Evolutionary conservation across 2,329 filamentous ascomycete genomes (phyloP), one percentile per base, ranked within the genome.

Genomic region (Aspergillus pseudotamarii): DNA sequence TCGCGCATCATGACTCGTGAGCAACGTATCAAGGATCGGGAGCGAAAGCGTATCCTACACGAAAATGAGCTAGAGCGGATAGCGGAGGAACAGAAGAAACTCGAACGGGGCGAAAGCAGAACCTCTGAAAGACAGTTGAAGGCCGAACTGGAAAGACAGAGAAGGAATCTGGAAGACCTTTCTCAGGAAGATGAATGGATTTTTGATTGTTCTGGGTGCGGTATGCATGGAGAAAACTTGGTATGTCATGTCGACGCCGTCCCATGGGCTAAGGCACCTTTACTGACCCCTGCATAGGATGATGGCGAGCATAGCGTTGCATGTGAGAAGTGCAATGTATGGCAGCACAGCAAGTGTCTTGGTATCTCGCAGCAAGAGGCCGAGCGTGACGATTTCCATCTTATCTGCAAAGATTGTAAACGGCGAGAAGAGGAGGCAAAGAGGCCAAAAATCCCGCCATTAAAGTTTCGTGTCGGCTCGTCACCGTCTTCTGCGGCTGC

Each of bases 331-430:
- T 99, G 95, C 82, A 96, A 90, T 74, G 90, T 96, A 55, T 99
- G 95, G 95, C 94, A 98, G 76, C 95, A 99, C 75, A 96, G 93
- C 82, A 92, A 91, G 71, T 99, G 95, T 74, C 86, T 97, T 64
- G 90, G 89, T 46, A 91, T 98, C 66, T 86, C 86, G 53, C 87
- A 96, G 71, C 81, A 85, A 64, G 91, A 94, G 66, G 94, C 93
- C 0, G 94, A 97, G 67, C 85, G 89, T 54, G 88, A 92, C 1
- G 91, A 96, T 68, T 98, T 98, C 72, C 89, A 92, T 65, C 97
- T 97, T 73, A 78, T 97, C 67, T 98, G 94, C 80, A 82, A 82
- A 38, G 88, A 90, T 55, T 99, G 95, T 81, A 88, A 87, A 69
- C 88, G 85, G 19, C 89, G 88, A 63, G 86, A 88, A 66, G 84